Percentiles rank a stretch among this genome's conserved stretches.
phyloP scores from a whole-genome alignment of 202 grass and related monocot species.

The Zizania palustris region DNA sequence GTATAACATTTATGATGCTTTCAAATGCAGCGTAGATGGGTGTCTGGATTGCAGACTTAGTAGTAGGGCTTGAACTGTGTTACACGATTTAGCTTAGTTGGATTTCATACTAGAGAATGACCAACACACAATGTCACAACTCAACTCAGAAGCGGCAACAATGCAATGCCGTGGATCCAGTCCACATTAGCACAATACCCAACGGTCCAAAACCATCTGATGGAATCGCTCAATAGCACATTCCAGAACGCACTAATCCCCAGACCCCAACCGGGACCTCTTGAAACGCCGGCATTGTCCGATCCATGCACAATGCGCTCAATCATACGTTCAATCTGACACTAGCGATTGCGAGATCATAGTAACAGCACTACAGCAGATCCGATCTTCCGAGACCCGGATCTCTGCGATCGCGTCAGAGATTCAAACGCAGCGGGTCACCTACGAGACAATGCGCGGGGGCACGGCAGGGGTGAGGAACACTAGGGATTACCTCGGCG shows the following conservation, averaged over 20 bases:
- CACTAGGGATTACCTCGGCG: constrained; percentile 51
- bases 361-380: constrained; percentile 18
- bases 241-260: neutral
- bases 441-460: neutral
- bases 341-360: constrained; percentile 13
- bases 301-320: neutral
- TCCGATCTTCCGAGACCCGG: constrained; percentile 30
- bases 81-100: neutral
- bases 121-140: neutral
- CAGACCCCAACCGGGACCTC: neutral
- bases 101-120: neutral
- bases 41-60: neutral
- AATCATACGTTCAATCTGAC: neutral
- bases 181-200: neutral
- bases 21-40: neutral
- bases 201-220: neutral
- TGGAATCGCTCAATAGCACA: neutral
- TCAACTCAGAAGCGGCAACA: neutral
- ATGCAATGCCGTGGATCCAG: neutral
- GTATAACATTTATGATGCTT: neutral
- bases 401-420: constrained; percentile 17
- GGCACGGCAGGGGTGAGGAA: neutral
- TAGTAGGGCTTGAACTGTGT: neutral
- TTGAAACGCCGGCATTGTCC: neutral
- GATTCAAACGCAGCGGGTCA: neutral